Evolutionary conservation across 768 basidiomycete species (phyloP).

Genomic region (Leccinum rimulosum): DNA sequence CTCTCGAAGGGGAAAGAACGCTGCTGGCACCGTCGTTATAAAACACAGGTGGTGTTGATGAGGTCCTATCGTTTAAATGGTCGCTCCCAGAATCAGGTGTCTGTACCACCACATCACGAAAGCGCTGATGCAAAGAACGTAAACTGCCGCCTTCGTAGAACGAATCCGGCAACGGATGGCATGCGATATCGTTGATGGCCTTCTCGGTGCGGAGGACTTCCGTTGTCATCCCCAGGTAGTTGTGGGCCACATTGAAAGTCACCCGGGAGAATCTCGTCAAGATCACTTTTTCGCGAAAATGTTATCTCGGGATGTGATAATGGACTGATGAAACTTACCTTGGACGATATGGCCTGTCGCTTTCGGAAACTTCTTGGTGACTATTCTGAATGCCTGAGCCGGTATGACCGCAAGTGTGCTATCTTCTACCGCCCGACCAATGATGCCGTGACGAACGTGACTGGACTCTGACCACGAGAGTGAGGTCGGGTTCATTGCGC

Average conservation of each 20-base stretch:
- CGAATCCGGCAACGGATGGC: constrained; percentile 85
- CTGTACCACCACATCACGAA: constrained; percentile 54
- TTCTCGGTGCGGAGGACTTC: constrained; percentile 97
- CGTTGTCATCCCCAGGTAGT: constrained; percentile 90
- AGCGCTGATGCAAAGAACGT: constrained; percentile 86
- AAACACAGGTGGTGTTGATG: constrained; percentile 9
- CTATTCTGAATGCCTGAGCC: constrained; percentile 89
- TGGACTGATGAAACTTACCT: constrained; percentile 44
- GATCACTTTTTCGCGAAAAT: constrained; percentile 58
- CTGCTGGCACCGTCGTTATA: constrained; percentile 14
- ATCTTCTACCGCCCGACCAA: constrained; percentile 93
- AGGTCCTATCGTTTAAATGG: constrained; percentile 44
- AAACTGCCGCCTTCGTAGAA: constrained; percentile 95
- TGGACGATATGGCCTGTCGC: constrained; percentile 96
- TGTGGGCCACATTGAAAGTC: constrained; percentile 96
- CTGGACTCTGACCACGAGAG: constrained; percentile 27
- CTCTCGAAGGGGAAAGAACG: constrained; percentile 18
- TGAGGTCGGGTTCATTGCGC: constrained; percentile 20
- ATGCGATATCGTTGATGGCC: constrained; percentile 95
- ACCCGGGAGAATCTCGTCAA: constrained; percentile 95
- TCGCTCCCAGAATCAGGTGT: constrained; percentile 52
- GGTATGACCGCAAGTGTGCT: constrained; percentile 98
- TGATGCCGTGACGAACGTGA: constrained; percentile 62
- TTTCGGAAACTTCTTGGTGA: constrained; percentile 96
- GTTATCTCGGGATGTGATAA: constrained; percentile 11